A percentile compares a stretch with the other conserved stretches of the same genome.
Evolutionary conservation across 2,329 filamentous ascomycete species (phyloP).

Genomic region (Colletotrichum neosansevieriae): DNA sequence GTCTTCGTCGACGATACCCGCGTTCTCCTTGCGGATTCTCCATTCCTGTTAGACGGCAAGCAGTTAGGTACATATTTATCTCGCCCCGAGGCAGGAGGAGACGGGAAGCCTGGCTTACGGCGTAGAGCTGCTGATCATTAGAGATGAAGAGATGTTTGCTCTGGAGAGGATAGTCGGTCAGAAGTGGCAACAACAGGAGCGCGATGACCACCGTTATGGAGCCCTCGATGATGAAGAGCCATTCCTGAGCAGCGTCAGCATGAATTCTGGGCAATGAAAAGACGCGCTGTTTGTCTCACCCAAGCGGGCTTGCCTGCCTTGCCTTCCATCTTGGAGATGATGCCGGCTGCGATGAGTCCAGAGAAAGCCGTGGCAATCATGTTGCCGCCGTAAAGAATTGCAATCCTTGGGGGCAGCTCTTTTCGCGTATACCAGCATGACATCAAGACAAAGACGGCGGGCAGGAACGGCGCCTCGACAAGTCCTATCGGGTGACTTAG

Average conservation of each 20-base stretch:
- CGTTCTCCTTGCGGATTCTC: slow-evolving; percentile 32
- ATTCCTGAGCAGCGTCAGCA: slow-evolving; percentile 55
- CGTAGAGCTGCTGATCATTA: slow-evolving; percentile 21
- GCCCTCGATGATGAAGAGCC: slow-evolving; percentile 71
- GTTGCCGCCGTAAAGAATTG: slow-evolving; percentile 69
- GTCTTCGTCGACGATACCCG: slow-evolving; percentile 20
- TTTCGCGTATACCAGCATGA: slow-evolving; percentile 74
- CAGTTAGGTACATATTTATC: not conserved
- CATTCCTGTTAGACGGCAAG: slow-evolving; percentile 9
- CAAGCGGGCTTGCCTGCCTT: slow-evolving; percentile 27
- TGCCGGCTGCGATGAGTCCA: slow-evolving; percentile 72
- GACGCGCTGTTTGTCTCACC: not conserved
- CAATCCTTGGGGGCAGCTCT: slow-evolving; percentile 72
- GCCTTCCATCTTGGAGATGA: slow-evolving; percentile 67
- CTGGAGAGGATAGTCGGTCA: slow-evolving; percentile 43
- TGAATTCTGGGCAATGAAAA: not conserved
- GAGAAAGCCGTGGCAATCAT: slow-evolving; percentile 77
- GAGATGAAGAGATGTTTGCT: slow-evolving; percentile 29
- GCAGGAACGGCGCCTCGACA: slow-evolving; percentile 64
- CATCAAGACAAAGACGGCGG: slow-evolving; percentile 62
- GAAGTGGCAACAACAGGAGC: slow-evolving; percentile 39
- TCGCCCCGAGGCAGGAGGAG: too few relatives aligned
- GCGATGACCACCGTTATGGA: slow-evolving; percentile 47
- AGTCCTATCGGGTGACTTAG: slow-evolving; percentile 43
- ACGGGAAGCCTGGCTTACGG: not conserved